A percentile compares a stretch with the other conserved stretches of the same genome.
These are phyloP conservation scores for Tetrapyrgos nigripes DNA, from an alignment of 1,284 basidiomycete genomes.

Conservation along the genomic window DNA sequence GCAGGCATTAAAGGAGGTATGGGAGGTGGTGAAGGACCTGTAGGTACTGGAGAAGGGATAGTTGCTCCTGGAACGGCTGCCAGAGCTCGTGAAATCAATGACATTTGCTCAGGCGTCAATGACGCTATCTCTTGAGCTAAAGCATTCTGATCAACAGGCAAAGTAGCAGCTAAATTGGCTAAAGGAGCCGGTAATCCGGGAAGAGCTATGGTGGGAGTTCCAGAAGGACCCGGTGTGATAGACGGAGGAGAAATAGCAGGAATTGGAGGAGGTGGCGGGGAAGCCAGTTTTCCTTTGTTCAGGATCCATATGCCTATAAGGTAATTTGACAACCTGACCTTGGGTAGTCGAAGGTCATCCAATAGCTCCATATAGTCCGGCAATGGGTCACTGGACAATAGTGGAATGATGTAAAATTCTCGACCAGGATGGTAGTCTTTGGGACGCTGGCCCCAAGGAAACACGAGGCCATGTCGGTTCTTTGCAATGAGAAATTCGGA, in stretches of 20 bases:
- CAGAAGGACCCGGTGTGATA: conserved; percentile 18
- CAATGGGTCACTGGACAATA: conserved; percentile 69
- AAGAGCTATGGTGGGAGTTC: conserved; percentile 9
- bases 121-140: conserved; percentile 58
- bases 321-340: conserved; percentile 63
- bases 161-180: conserved; percentile 15
- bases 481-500: conserved; percentile 76
- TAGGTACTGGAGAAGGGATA: background rate
- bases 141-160: conserved; percentile 33
- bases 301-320: conserved; percentile 87
- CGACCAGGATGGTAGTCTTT: conserved; percentile 80
- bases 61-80: conserved; percentile 15
- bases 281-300: conserved; percentile 72
- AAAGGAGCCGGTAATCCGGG: conserved; percentile 5
- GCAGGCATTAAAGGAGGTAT: conserved; percentile 16
- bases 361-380: conserved; percentile 89
- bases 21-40: conserved; percentile 2
- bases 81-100: conserved; percentile 58
- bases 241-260: conserved; percentile 19
- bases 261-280: conserved; percentile 37
- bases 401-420: conserved; percentile 89
- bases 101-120: conserved; percentile 67
- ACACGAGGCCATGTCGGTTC: conserved; percentile 87
- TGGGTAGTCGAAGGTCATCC: conserved; percentile 79
- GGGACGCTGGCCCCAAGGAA: conserved; percentile 80